phyloP scores from a whole-genome alignment of 2,329 filamentous ascomycete genomes.

The Colletotrichum limetticola region DNA sequence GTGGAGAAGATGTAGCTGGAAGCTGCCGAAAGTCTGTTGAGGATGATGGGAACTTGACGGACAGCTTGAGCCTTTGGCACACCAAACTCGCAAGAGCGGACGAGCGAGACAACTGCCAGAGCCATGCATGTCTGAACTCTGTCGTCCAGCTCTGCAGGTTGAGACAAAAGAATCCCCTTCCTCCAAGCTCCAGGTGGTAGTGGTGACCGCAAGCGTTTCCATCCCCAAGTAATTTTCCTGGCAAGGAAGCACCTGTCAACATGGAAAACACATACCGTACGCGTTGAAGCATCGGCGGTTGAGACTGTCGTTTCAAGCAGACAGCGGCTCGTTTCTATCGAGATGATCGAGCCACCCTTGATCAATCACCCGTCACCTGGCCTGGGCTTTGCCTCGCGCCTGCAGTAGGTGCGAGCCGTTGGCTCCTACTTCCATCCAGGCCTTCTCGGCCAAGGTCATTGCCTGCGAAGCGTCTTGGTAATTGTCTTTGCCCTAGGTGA shows the following conservation, averaged over 20 bases:
- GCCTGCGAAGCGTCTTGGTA: neutral
- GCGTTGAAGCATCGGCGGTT: constrained; percentile 19
- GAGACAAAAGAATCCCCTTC: neutral
- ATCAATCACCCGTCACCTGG: constrained; percentile 6
- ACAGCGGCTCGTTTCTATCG: constrained; percentile 18
- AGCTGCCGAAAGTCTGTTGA: constrained; percentile 30
- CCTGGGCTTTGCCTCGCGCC: constrained; percentile 11
- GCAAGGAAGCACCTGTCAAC: neutral
- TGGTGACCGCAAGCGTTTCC: too few relatives aligned
- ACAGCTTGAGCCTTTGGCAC: neutral
- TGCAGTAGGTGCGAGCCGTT: constrained; percentile 9
- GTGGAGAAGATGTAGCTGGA: constrained; percentile 14
- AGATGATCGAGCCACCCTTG: constrained; percentile 12
- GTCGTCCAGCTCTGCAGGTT: neutral
- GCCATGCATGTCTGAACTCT: neutral
- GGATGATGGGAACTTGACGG: neutral
- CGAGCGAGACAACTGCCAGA: neutral
- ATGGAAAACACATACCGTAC: neutral
- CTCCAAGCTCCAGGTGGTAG: neutral
- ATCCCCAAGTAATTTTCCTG: neutral
- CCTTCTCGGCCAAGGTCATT: neutral
- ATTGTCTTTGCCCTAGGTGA: neutral
- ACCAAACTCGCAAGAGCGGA: neutral
- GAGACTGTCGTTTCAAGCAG: constrained; percentile 32
- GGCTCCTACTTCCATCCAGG: constrained; percentile 12